Evolutionary conservation across 805 yeast species (phyloP), one percentile per base, ranked within the genome.

Genomic region (Myxozyma geophila): DNA sequence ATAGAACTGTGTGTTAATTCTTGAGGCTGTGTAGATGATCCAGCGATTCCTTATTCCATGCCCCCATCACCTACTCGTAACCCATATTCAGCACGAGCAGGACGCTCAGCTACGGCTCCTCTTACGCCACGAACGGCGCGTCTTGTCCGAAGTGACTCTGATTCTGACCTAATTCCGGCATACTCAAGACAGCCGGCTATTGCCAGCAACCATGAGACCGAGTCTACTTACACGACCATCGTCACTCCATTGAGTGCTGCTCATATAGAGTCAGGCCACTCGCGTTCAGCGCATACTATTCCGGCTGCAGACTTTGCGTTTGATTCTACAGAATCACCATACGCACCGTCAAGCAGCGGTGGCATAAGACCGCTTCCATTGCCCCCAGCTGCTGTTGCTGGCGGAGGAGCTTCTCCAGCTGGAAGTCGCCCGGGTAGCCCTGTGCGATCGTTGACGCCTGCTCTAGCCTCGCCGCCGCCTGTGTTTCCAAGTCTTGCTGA

Each of bases 61-160:
- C 68, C 68, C n/a, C 56, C 68, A 2, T 61, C 68, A 15, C 68
- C 68, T 9, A 64, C 66, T 12, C 41, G 60, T 17, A 47, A 44
- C 13, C 55, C 60, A 7, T 48, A 43, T 49, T 55, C 54, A 5
- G 55, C 53, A 12, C 53, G 55, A 12, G 53, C 58, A 13, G 51
- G 36, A 17, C 52, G 33, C 2, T 15, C 47, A 9, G 39, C 54
- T 15, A 40, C 54, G 13, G 48, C 33, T 13, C 60, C 39, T 23
- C 60, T 37, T 15, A 53, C 58, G 39, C 49, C 62, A 1, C 53
- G 54, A 21, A 59, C 54, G 28, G 43, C 52, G 7, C 46, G 58
- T 17, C 33, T 41, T 8, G 47, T 53, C 13, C 53, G 36, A 10
- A 49, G 46, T 13, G 46, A 35, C 46, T 54, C 47, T 13, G 54